Evolutionary conservation across 139 green algal species (phyloP).

Genomic region (Ettlia oleoabundans): DNA sequence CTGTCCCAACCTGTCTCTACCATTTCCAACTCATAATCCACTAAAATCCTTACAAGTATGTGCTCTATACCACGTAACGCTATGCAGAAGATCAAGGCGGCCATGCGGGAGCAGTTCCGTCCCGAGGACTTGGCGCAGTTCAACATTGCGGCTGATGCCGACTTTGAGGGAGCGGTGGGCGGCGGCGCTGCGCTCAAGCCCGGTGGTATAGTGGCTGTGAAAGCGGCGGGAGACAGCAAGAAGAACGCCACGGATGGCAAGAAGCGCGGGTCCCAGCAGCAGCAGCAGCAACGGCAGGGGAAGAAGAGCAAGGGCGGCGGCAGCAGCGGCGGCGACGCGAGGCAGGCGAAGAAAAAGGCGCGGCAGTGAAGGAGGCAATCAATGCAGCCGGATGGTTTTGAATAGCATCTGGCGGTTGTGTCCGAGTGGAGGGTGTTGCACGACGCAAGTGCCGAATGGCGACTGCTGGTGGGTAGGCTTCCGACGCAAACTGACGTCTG

Average conservation of each 20-base stretch:
- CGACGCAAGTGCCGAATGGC: too few relatives aligned
- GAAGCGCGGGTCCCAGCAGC: background rate
- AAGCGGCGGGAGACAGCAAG: background rate
- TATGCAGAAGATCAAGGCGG: conserved; percentile 50
- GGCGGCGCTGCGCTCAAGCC: conserved; percentile 14
- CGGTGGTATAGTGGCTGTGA: conserved; percentile 49
- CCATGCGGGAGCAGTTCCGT: conserved; percentile 61
- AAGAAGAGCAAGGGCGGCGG: background rate
- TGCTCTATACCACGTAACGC: too few relatives aligned
- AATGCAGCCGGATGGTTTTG: background rate
- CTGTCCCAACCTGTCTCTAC: too few relatives aligned
- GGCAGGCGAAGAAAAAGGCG: conserved; percentile 27
- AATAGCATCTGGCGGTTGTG: too few relatives aligned
- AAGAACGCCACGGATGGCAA: conserved; percentile 8
- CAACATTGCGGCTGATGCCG: conserved; percentile 63
- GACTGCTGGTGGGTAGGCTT: too few relatives aligned
- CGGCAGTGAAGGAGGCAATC: background rate
- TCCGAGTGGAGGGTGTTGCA: too few relatives aligned
- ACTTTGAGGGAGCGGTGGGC: conserved; percentile 65
- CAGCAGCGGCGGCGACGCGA: background rate
- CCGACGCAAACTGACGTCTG: too few relatives aligned
- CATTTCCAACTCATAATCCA: too few relatives aligned
- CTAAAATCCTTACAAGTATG: too few relatives aligned
- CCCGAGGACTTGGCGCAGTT: conserved; percentile 77
- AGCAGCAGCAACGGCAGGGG: background rate